Percentiles rank a stretch among this genome's conserved stretches.
phyloP scores from a whole-genome alignment of 768 basidiomycete genomes.

The Panaeolus papilionaceus region DNA sequence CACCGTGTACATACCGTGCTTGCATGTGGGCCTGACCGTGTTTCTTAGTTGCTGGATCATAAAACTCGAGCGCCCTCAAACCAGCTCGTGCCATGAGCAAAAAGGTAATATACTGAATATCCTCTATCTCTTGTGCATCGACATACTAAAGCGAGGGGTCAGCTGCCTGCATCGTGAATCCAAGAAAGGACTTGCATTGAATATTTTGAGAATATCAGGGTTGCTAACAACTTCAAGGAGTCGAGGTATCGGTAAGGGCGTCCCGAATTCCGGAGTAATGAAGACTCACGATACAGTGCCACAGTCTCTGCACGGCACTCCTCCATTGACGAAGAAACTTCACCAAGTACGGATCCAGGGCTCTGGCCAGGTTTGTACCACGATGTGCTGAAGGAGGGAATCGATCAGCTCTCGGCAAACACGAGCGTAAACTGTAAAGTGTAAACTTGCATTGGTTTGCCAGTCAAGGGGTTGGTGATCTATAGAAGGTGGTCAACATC shows the following conservation, averaged over 20 bases:
- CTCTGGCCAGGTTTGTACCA: slow-evolving; percentile 94
- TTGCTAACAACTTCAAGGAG: slow-evolving; percentile 69
- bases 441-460: slow-evolving; percentile 67
- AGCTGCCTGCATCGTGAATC: slow-evolving; percentile 3
- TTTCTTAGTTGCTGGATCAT: slow-evolving; percentile 80
- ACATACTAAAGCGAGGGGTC: slow-evolving; percentile 55
- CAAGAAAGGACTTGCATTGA: slow-evolving; percentile 44
- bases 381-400: slow-evolving; percentile 55
- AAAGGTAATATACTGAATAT: slow-evolving; percentile 83
- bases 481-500: slow-evolving; percentile 32
- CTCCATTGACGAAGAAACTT: slow-evolving; percentile 90
- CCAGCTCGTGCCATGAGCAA: slow-evolving; percentile 88
- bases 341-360: slow-evolving; percentile 80
- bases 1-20: slow-evolving; percentile 59
- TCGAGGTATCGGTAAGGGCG: slow-evolving; percentile 20
- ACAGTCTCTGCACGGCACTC: slow-evolving; percentile 94
- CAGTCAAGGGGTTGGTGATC: slow-evolving; percentile 85
- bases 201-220: slow-evolving; percentile 77
- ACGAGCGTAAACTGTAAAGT: not conserved
- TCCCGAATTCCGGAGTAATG: slow-evolving; percentile 14
- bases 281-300: slow-evolving; percentile 72
- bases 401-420: not conserved
- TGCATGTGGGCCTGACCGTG: slow-evolving; percentile 94
- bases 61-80: slow-evolving; percentile 80
- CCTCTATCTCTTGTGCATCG: slow-evolving; percentile 70